Base-by-base conservation (phyloP, 148 eudicot species). In the Vaccinium myrtillus region DNA sequence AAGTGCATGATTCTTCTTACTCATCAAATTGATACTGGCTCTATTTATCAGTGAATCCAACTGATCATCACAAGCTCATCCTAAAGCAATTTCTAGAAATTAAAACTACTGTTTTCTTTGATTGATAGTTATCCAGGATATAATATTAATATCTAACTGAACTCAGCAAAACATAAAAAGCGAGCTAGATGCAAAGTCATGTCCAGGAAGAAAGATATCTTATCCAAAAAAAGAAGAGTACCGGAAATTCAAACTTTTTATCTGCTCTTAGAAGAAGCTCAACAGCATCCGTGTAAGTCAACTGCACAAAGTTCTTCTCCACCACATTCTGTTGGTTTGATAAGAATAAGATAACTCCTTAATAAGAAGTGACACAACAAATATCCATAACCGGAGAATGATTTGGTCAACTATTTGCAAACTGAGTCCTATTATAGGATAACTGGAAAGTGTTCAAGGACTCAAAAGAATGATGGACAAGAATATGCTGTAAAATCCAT, bases 251-350 rank as follows among this genome's bases (percentile, higher is more conserved):
- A 87, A 97, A 97, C 81, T 95, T 97, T 89, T 90, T 95, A 67
- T 93, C 91, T 69, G 98, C 87, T 88, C 89, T 90, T 56, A 92
- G 88, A 85, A 97, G 98, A 86, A 95, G 90, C 84, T 95, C 87
- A 80, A 97, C 86, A 27, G 99, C 99, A 89, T 97, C 99, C n/a
- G 98, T 95, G 86, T 97, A 97, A 81, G 93, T 92, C 91, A 97
- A 86, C 88, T 94, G 98, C 74, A 95, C 95, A 87, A 97, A 90
- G 81, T 87, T 92, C 87, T 94, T 97, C 88, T 92, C 95, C 56
- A 85, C 98, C 78, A 97, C 96, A 89, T 94, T 93, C 99, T 97
- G 98, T 88, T 81, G 23, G 87, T 84, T 74, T 67, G 73, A 88
- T 63, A 56, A 61, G 61, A 43, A 59, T 43, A 36, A 78, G 49